A percentile compares a stretch with the other conserved stretches of the same genome.
Evolutionary conservation across 2,329 filamentous ascomycete genomes (phyloP).

Genomic region (Fusarium heterosporum): DNA sequence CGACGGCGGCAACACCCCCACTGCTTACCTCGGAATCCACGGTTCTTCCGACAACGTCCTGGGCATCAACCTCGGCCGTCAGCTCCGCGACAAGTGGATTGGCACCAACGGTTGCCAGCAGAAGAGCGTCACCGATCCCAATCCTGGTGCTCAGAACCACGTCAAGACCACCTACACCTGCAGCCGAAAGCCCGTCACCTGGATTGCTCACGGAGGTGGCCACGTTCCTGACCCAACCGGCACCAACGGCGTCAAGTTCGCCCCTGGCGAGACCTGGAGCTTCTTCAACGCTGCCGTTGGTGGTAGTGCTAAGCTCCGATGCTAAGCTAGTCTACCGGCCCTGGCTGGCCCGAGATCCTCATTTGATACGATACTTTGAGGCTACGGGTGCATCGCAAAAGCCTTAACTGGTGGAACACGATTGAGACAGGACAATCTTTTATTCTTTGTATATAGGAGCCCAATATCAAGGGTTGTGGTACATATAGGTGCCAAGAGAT

Average conservation of each 20-base stretch:
- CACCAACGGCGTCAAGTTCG: conserved; percentile 34
- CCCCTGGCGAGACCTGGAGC: conserved; percentile 40
- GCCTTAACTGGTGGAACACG: not conserved
- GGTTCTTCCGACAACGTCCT: conserved; percentile 54
- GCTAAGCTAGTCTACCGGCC: not conserved
- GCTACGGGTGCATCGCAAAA: not conserved
- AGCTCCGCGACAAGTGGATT: conserved; percentile 54
- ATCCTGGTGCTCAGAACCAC: conserved; percentile 29
- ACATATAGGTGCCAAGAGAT: not conserved
- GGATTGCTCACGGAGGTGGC: conserved; percentile 47
- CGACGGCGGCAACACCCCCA: conserved; percentile 52
- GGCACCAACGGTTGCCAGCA: conserved; percentile 53
- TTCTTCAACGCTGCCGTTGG: conserved; percentile 42
- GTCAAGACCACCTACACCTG: conserved; percentile 48
- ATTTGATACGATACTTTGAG: not conserved
- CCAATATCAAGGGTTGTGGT: conserved; percentile 1
- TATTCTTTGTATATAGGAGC: conserved; percentile 20
- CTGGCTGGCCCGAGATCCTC: not conserved
- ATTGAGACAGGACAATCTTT: not conserved
- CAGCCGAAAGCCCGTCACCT: conserved; percentile 46
- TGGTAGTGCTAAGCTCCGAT: conserved; percentile 10
- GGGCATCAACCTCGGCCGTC: conserved; percentile 49
- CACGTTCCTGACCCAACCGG: conserved; percentile 41
- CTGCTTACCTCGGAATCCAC: conserved; percentile 56
- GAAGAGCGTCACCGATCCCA: conserved; percentile 41